Base-by-base conservation (phyloP, 176 grass and related monocot species). In the Themeda triandra region DNA sequence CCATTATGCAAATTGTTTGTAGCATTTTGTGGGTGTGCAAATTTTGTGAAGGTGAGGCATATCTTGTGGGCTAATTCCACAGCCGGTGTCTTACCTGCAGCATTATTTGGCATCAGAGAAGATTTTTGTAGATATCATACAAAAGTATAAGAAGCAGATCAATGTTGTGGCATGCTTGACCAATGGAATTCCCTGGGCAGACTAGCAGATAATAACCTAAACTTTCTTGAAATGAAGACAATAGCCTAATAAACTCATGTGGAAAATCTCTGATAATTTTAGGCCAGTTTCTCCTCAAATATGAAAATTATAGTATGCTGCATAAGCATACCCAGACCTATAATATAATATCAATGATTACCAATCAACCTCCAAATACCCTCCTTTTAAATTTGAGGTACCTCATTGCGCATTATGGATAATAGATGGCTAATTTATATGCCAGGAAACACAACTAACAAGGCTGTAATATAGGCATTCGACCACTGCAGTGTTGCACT, bases 41-140 rank as follows among this genome's bases (percentile, higher is more conserved):
- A 92, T 91, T 89, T 97, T 25, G 84, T 89, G 68, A 97, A 94
- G 63, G 41, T 89, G 83, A 6, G 95, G 86, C 64, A 94, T 83
- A 72, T 97, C 88, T 76, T 94, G 90, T 17, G 90, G 70, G 44
- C 41, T 88, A 28, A 97, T 94, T 70, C 95, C 95, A 63, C 88
- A 84, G 37, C 92, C 92, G 0, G 95, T 97, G 68, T 94, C 92
- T 92, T 35, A 97, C 88, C 95, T 97, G 76, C 75, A 81, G 0
- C 13, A 82, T 29, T 71, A 87, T 51, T 60, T 30, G 9, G 1
- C 33, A 67, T 79, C 45, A 83, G 75, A n/a, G 44, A 36, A 83
- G 75, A n/a, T 54, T 32, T 76, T 63, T 59, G 39, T 30, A 83
- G 30, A 40, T 53, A 69, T 8, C 49, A 10, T 45, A 66, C 69